phyloP scores from a whole-genome alignment of 2,329 filamentous ascomycete genomes.

The Bipolaris cookei region DNA sequence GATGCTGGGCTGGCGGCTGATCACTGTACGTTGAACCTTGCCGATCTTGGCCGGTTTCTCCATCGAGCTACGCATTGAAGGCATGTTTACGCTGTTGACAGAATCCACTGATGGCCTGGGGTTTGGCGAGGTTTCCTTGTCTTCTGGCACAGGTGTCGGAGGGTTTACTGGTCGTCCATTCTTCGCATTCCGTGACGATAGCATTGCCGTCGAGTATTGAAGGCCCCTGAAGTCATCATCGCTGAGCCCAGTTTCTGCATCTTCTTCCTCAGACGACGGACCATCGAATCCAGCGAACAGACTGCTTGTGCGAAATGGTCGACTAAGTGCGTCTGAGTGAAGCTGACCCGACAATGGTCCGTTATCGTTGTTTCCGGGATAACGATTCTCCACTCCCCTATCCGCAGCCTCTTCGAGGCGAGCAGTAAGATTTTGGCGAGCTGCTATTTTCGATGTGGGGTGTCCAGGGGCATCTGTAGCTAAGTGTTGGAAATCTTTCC shows the following conservation, averaged over 20 bases:
- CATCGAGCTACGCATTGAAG: constrained; percentile 42
- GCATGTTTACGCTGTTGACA: constrained; percentile 23
- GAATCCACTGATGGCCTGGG: constrained; percentile 44
- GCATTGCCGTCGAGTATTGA: constrained; percentile 54
- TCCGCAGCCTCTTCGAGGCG: constrained; percentile 39
- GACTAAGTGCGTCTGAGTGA: constrained; percentile 64
- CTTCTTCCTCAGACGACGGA: constrained; percentile 60
- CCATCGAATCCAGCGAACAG: constrained; percentile 86
- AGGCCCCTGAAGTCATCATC: constrained; percentile 67
- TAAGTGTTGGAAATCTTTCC: constrained; percentile 27
- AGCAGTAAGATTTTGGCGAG: constrained; percentile 41
- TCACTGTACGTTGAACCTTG: constrained; percentile 38
- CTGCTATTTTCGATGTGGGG: constrained; percentile 22
- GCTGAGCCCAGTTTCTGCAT: constrained; percentile 64
- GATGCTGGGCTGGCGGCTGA: constrained; percentile 64
- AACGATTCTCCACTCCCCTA: constrained; percentile 64
- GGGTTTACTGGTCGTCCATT: constrained; percentile 53
- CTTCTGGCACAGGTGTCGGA: constrained; percentile 52
- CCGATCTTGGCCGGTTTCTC: constrained; percentile 46
- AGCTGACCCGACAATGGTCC: constrained; percentile 69
- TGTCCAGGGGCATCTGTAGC: constrained; percentile 19
- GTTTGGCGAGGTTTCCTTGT: constrained; percentile 45
- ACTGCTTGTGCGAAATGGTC: constrained; percentile 78
- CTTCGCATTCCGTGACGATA: constrained; percentile 56
- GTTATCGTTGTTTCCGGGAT: constrained; percentile 82